Base-by-base conservation (phyloP, 2,329 filamentous ascomycete species). In the Xylaria multiplex region DNA sequence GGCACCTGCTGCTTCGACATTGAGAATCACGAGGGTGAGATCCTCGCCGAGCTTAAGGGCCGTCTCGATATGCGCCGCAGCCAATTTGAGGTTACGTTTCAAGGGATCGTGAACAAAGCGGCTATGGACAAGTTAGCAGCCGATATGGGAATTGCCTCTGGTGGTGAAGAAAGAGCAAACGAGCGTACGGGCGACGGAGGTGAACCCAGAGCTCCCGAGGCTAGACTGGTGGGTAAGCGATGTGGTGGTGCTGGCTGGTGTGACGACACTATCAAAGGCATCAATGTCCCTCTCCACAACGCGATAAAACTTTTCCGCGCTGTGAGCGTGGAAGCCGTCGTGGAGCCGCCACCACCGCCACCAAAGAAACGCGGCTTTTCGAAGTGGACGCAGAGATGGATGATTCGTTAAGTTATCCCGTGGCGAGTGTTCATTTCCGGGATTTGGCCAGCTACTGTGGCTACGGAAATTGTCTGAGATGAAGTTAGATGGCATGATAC, bases 1-100 rank as follows among this genome's bases (percentile, higher is more conserved):
- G 73, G 74, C 19, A 62, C 49, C 3, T 75, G 72, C 66, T 64
- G 35, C 4, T 73, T 76, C 66, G 72, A 74, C 56, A 69, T 76
- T 42, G 67, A 56, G 24, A 66, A 67, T 49, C 62, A 32, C n/a
- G 24, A 57, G 1, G 63, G 66, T 49, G 54, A 58, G n/a, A 42
- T 68, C 24, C 54, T 75, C 3, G 74, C 70, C 8, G 63, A 67
- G 24, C 70, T 75, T 6, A 72, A 70, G 52, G 73, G 74, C 52
- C 60, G 62, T 16, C 67, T 76, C n/a, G 71, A 74, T 58, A 72
- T 72, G 13, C 66, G 65, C 45, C 35, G 62, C 65, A 50, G 55
- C n/a, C 24, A 52, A 55, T 74, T 75, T 63, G 64, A 71, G 19
- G 52, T 49, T 19, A 69, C 52, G 32, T 55, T 75, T 30, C 61